Conservation (phyloP, 2,329 filamentous ascomycete genomes). For the Diaporthe vexans region DNA sequence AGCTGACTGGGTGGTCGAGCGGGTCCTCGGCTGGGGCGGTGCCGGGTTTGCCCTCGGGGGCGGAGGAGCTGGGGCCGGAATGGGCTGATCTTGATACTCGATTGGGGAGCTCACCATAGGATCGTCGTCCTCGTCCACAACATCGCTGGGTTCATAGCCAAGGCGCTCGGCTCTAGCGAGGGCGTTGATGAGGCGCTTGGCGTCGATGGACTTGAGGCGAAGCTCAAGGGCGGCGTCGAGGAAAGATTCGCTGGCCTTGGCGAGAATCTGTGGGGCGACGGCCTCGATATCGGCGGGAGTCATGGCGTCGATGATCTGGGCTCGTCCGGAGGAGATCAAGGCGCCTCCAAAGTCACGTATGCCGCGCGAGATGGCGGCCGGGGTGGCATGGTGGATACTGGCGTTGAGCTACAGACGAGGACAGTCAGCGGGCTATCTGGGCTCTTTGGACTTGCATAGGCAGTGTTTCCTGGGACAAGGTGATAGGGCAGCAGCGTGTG, state of each 20-base stretch:
- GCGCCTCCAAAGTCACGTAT: constrained; percentile 62
- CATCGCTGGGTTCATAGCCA: constrained; percentile 67
- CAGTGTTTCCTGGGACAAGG: neutral
- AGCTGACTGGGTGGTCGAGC: constrained; percentile 29
- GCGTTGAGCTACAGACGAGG: constrained; percentile 59
- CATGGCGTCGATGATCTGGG: constrained; percentile 59
- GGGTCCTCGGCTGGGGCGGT: constrained; percentile 32
- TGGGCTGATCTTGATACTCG: constrained; percentile 50
- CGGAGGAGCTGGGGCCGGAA: constrained; percentile 47
- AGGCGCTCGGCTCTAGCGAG: constrained; percentile 69
- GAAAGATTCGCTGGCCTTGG: constrained; percentile 62
- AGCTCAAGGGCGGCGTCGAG: constrained; percentile 66
- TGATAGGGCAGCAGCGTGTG: neutral
- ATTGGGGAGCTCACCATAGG: constrained; percentile 37
- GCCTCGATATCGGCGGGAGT: constrained; percentile 59
- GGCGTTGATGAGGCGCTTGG: constrained; percentile 68
- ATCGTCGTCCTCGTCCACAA: constrained; percentile 58
- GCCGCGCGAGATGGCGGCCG: constrained; percentile 53
- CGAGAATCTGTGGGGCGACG: constrained; percentile 58
- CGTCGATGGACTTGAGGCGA: constrained; percentile 67
- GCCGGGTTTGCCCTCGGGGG: too few relatives aligned
- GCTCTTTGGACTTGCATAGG: neutral
- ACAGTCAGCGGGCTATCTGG: neutral
- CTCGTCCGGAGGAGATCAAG: constrained; percentile 57
- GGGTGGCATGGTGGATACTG: constrained; percentile 59